Evolutionary conservation across 257 asterid species (phyloP), one percentile per base, ranked within the genome.

Genomic region (Ophiorrhiza pumila): DNA sequence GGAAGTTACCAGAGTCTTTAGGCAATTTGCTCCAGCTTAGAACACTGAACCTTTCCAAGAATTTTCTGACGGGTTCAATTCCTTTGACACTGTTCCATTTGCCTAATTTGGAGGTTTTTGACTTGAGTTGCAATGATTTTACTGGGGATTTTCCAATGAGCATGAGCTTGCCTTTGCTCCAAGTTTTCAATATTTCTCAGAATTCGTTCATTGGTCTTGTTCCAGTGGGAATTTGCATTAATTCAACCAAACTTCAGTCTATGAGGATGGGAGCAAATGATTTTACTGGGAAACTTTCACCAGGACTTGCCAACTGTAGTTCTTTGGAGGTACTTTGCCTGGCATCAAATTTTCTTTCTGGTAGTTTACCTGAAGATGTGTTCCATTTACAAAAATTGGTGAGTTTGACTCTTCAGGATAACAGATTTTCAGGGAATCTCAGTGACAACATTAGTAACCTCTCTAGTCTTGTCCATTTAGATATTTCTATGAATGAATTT

Each of bases 41-140:
- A 76, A 81, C 85, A 80, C 96, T 91, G 13, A 86, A 89, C 80
- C 83, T 91, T 20, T 85, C 97, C 53, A 83, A 69, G 53, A 91
- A 91, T 82, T 74, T 35, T 62, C 83, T 91, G 10, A 67, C 64
- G 71, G 92, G 92, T 76, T 29, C 84, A 7, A 68, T 91, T 27
- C 96, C 96, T n/a, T 60, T 55, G 10, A 78, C 87, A 22, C 74
- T 91, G 56, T 55, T 87, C 41, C 88, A 80, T 66, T 71, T 89
- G 85, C 89, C 88, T n/a, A 23, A 71, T 2, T 73, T 91, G 23
- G 87, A 87, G 68, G 76, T 74, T 53, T 61, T 91, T 35, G 96
- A 91, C 80, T 76, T 91, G 83, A 84, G 94, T 84, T 66, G 68
- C 34, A 89, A 89, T 59, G 81, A 52, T 0, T 67, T 91, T 71